Evolutionary conservation across 2,329 filamentous ascomycete genomes (phyloP).

Genomic region (Cladophialophora psammophila): DNA sequence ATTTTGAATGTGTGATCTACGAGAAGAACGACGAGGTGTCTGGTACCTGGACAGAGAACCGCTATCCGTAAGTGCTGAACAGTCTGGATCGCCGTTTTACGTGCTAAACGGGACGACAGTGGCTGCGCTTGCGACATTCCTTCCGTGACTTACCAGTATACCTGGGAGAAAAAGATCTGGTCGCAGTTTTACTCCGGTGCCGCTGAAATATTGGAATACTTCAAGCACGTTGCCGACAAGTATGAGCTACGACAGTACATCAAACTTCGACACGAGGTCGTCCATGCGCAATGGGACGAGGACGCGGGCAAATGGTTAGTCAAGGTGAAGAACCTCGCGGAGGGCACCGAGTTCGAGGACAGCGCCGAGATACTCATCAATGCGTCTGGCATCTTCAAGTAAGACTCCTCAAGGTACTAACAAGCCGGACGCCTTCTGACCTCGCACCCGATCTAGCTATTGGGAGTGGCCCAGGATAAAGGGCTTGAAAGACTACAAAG

Average conservation of each 20-base stretch:
- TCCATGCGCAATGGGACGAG: constrained; percentile 43
- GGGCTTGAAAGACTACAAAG: constrained; percentile 48
- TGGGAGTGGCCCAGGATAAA: constrained; percentile 50
- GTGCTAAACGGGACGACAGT: no score
- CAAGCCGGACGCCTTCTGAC: no score
- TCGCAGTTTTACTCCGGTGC: constrained; percentile 36
- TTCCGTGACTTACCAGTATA: constrained; percentile 41
- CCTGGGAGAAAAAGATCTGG: constrained; percentile 35
- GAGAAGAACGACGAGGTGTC: constrained; percentile 7
- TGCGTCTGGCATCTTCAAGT: constrained; percentile 50
- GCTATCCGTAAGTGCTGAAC: no score
- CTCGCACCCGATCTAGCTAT: constrained; percentile 38
- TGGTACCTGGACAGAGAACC: background rate
- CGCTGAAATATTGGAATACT: constrained; percentile 44
- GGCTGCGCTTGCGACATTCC: constrained; percentile 58
- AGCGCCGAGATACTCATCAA: constrained; percentile 43
- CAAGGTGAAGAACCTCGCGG: constrained; percentile 33
- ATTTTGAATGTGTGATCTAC: background rate
- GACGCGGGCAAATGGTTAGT: constrained; percentile 43
- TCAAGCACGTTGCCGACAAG: constrained; percentile 38
- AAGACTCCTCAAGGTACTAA: background rate
- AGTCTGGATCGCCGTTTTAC: no score
- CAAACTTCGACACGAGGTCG: constrained; percentile 41
- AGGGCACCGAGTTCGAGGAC: constrained; percentile 38
- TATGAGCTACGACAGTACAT: constrained; percentile 42